Conservation (phyloP, 352 stramenopile species). For the Pythium phragmiticola region DNA sequence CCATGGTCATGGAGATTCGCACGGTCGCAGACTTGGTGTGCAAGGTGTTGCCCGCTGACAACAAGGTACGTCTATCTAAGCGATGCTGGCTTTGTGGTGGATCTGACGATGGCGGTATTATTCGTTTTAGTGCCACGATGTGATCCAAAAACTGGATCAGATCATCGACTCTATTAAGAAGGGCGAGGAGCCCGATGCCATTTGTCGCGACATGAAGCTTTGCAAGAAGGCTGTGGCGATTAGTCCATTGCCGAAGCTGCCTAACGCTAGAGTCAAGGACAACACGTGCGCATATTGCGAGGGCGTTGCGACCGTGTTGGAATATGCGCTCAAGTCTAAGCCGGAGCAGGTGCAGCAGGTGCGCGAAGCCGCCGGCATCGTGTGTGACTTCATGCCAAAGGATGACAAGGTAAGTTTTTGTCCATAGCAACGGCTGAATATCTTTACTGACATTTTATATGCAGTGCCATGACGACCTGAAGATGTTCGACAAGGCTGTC, state of each 20-base stretch:
- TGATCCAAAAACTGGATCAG: constrained; percentile 56
- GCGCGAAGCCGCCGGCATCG: constrained; percentile 56
- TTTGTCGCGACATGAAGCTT: constrained; percentile 70
- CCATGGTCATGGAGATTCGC: constrained; percentile 55
- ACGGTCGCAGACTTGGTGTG: constrained; percentile 66
- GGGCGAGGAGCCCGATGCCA: constrained; percentile 52
- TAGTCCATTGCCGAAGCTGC: not conserved
- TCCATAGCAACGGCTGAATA: not conserved
- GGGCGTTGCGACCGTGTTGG: constrained; percentile 58
- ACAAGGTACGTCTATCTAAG: constrained; percentile 40
- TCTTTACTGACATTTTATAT: not conserved
- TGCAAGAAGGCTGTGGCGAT: constrained; percentile 25
- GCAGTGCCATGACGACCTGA: constrained; percentile 69
- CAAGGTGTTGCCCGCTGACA: constrained; percentile 47
- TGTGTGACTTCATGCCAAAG: constrained; percentile 61
- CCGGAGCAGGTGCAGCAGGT: constrained; percentile 62
- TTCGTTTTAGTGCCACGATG: constrained; percentile 52
- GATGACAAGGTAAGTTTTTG: constrained; percentile 50
- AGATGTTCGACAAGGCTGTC: constrained; percentile 64
- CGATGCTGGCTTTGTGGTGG: not conserved
- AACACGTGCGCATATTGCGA: constrained; percentile 65
- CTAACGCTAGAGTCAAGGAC: constrained; percentile 11
- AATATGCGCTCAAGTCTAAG: constrained; percentile 53
- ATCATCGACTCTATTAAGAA: constrained; percentile 67
- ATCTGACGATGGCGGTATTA: constrained; percentile 15